Base-by-base conservation (phyloP, 169 alveolate species). In the Perkinsus marinus region DNA sequence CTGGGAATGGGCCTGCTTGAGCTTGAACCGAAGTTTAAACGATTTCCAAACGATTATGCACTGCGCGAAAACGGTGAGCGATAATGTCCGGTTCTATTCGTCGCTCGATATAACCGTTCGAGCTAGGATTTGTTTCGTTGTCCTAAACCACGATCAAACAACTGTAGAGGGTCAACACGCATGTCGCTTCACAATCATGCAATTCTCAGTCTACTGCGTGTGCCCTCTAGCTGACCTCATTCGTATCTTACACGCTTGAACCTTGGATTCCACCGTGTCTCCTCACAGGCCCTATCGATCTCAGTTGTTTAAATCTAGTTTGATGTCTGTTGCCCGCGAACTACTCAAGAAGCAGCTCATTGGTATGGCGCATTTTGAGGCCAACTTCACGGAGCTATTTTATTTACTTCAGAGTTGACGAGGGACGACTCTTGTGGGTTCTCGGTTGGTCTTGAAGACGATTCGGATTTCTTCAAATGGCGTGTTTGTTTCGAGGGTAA, bases 401-500 rank as follows among this genome's bases (percentile, higher is more conserved):
- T 43, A 19, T 38, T 89, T 37, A 68, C 34, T 39, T 22, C 94
- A 97, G 98, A 95, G 90, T 93, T 97, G 69, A 95, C 95, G 46
- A 94, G 97, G 91, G 98, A 97, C 92, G 97, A 94, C 39, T 94
- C 95, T 91, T 96, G 96, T 47, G 97, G 97, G 38, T 97, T 97
- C 93, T 97, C 99, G n/a, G 99, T 98, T 13, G 99, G 99, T 0
- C 94, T 98, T 57, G 99, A 97, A 92, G 99, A 98, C 91, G 98
- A 98, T 43, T 92, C 96, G 0, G 96, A 98, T 94, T 96, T 95
- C 93, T 97, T 97, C 92, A 95, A 95, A 47, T 99, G 99, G 99
- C 95, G 97, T 30, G 98, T 98, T 5, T 97, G 99, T 91, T 98
- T 99, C 92, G 98, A 96, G 89, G 79, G 79, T 57, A 57, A 57